Percentiles rank a stretch among this genome's conserved stretches.
phyloP scores from a whole-genome alignment of 495 filamentous ascomycete species.

The Aspergillus haitiensis region DNA sequence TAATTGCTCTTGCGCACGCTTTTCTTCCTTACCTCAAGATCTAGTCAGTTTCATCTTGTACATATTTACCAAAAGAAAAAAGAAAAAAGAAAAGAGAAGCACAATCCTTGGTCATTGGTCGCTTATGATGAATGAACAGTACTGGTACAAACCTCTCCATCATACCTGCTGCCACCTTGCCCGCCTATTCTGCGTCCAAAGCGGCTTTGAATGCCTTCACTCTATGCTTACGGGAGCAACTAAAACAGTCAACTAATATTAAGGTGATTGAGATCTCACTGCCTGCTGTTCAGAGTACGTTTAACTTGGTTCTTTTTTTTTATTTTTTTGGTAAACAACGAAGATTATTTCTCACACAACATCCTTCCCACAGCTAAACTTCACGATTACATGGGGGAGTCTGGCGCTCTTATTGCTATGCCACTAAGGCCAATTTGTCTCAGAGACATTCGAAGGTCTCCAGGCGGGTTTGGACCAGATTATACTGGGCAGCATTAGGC shows the following conservation, averaged over 20 bases:
- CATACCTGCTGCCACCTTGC: slow-evolving; percentile 38
- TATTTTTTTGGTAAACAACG: neutral
- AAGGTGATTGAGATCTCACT: slow-evolving; percentile 66
- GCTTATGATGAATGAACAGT: slow-evolving; percentile 20
- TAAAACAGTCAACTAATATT: slow-evolving; percentile 49
- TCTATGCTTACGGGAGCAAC: slow-evolving; percentile 59
- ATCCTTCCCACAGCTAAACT: slow-evolving; percentile 35
- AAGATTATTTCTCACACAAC: too few relatives aligned
- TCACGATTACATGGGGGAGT: slow-evolving; percentile 41
- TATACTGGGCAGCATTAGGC: slow-evolving; percentile 31
- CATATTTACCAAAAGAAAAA: neutral
- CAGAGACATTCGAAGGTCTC: slow-evolving; percentile 56
- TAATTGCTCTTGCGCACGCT: slow-evolving; percentile 56
- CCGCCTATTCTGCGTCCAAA: slow-evolving; percentile 46
- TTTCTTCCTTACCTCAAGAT: slow-evolving; percentile 60
- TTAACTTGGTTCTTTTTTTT: neutral
- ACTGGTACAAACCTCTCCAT: slow-evolving; percentile 46
- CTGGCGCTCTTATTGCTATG: slow-evolving; percentile 55
- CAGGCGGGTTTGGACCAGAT: slow-evolving; percentile 49
- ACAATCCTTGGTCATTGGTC: neutral
- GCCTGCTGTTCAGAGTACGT: slow-evolving; percentile 62
- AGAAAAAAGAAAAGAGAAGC: too few relatives aligned
- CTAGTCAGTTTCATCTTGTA: slow-evolving; percentile 39
- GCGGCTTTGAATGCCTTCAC: slow-evolving; percentile 47
- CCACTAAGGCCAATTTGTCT: slow-evolving; percentile 56